Conservation (phyloP, 2,329 filamentous ascomycete genomes). For the Nemania bipapillata region DNA sequence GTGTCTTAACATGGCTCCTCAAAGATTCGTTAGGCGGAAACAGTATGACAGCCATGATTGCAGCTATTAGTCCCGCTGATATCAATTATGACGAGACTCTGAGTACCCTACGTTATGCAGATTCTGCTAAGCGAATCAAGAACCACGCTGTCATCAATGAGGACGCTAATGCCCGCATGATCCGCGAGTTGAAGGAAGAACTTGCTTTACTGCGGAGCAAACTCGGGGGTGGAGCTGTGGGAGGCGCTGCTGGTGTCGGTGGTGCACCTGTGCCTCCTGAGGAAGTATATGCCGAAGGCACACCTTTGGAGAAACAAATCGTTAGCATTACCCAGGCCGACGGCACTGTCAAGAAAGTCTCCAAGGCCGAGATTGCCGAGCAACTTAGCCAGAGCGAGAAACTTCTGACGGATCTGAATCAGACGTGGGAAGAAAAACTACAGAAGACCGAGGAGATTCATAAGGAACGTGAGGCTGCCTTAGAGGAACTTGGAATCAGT, state of each 20-base stretch:
- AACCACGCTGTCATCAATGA: constrained; percentile 99
- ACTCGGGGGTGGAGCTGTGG: constrained; percentile 68
- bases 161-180: constrained; percentile 98
- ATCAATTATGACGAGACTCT: constrained; percentile 99
- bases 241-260: constrained; percentile 57
- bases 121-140: constrained; percentile 99
- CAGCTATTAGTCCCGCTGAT: constrained; percentile 95
- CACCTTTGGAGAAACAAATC: constrained; percentile 93
- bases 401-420: constrained; percentile 92
- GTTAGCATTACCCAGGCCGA: constrained; percentile 91
- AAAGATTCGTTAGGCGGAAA: constrained; percentile 98
- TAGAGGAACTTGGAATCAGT: constrained; percentile 97
- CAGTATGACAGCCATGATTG: constrained; percentile 99
- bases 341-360: constrained; percentile 90
- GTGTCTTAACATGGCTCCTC: constrained; percentile 92
- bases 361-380: constrained; percentile 97
- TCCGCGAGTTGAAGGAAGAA: constrained; percentile 96
- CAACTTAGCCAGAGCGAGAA: constrained; percentile 97
- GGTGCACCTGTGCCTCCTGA: constrained; percentile 66
- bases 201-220: constrained; percentile 86
- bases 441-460: constrained; percentile 96
- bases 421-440: constrained; percentile 98
- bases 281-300: constrained; percentile 90
- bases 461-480: constrained; percentile 91
- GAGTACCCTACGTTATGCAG: constrained; percentile 93